Percentiles rank a stretch among this genome's conserved stretches.
Evolutionary conservation across 1,284 basidiomycete species (phyloP).

Genomic region (Malassezia globosa): DNA sequence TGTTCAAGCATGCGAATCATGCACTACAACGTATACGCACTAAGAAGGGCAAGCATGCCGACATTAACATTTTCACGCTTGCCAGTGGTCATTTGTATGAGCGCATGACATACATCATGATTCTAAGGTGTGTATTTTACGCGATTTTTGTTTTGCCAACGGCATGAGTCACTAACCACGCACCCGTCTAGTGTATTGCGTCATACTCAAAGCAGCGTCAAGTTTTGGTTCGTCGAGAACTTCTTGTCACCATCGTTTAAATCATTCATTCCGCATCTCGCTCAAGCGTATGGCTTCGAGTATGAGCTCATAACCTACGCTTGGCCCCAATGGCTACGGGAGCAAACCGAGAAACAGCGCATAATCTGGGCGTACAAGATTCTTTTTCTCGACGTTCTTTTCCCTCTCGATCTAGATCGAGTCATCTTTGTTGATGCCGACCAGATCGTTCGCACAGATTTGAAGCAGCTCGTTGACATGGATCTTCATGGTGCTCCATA

Average conservation of each 20-base stretch:
- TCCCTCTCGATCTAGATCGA: slow-evolving; percentile 94
- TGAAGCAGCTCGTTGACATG: slow-evolving; percentile 80
- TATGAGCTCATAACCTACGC: slow-evolving; percentile 97
- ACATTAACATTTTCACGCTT: slow-evolving; percentile 97
- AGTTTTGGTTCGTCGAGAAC: slow-evolving; percentile 99
- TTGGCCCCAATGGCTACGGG: slow-evolving; percentile 95
- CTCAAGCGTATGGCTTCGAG: slow-evolving; percentile 77
- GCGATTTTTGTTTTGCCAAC: not conserved
- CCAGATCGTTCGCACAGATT: slow-evolving; percentile 78
- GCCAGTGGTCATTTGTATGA: slow-evolving; percentile 93
- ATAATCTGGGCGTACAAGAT: slow-evolving; percentile 99
- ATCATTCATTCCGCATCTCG: slow-evolving; percentile 86
- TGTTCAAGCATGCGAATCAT: not conserved
- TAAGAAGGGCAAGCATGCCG: slow-evolving; percentile 43
- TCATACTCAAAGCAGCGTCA: slow-evolving; percentile 83
- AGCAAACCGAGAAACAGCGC: slow-evolving; percentile 90
- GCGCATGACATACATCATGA: slow-evolving; percentile 96
- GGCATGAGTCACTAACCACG: too few relatives aligned
- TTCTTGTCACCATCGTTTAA: slow-evolving; percentile 96
- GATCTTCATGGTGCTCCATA: slow-evolving; percentile 62
- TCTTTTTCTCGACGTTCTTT: slow-evolving; percentile 91
- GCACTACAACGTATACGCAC: not conserved
- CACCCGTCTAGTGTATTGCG: slow-evolving; percentile 69
- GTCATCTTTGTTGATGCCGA: slow-evolving; percentile 94
- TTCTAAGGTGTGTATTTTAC: slow-evolving; percentile 61